Evolutionary conservation across 768 basidiomycete genomes (phyloP).

Genomic region (Suillus subluteus): DNA sequence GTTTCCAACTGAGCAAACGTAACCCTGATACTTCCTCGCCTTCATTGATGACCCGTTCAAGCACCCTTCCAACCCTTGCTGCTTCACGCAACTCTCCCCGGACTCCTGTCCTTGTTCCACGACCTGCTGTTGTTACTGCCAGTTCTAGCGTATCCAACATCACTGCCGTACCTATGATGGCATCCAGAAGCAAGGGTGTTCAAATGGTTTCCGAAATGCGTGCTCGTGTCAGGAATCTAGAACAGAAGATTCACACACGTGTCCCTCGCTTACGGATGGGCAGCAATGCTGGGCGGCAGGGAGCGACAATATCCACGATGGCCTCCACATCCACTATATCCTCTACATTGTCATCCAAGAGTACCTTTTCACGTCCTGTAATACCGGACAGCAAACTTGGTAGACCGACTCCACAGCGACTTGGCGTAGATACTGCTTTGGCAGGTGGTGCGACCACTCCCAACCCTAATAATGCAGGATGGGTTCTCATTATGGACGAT

Average conservation of each 20-base stretch:
- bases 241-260: conserved; percentile 86
- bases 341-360: conserved; percentile 29
- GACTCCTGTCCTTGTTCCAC: conserved; percentile 42
- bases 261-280: conserved; percentile 85
- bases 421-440: conserved; percentile 46
- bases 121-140: conserved; percentile 43
- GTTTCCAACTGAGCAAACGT: conserved; percentile 49
- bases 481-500: conserved; percentile 91
- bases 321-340: conserved; percentile 40
- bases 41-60: conserved; percentile 58
- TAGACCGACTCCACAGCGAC: conserved; percentile 39
- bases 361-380: conserved; percentile 19
- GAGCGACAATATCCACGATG: conserved; percentile 40
- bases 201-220: conserved; percentile 95
- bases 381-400: conserved; percentile 26
- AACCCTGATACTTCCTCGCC: conserved; percentile 45
- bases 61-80: conserved; percentile 55
- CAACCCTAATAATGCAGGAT: conserved; percentile 69
- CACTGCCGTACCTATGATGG: conserved; percentile 40
- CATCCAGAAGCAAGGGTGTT: conserved; percentile 78
- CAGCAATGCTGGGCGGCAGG: conserved; percentile 64
- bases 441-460: conserved; percentile 44
- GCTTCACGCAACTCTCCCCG: conserved; percentile 52
- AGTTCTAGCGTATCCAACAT: conserved; percentile 39
- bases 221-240: conserved; percentile 77